Evolutionary conservation across 495 filamentous ascomycete species (phyloP), one percentile per base, ranked within the genome.

Genomic region (Glarea lozoyensis): DNA sequence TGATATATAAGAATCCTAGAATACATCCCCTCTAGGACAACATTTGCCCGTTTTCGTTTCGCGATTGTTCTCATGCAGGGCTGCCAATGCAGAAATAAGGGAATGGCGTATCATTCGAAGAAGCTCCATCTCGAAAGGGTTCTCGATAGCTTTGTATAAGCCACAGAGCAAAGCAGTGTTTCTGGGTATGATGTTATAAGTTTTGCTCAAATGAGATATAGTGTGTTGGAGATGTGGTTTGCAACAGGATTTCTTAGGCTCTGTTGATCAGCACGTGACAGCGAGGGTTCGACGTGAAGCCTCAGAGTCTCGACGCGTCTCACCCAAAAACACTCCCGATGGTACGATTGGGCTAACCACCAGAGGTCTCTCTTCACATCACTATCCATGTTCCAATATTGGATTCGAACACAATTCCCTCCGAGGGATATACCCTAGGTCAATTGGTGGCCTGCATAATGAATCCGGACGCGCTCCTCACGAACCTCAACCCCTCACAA

Each of bases 401-500:
- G n/a, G 7, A 7, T 7, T 7, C n/a, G 7, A 29, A n/a, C 25
- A 29, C n/a, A n/a, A n/a, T n/a, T 7, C 25, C n/a, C 7, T 29
- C n/a, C 25, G 7, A n/a, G 25, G 25, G 25, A 7, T n/a, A 29
- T 7, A 29, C n/a, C 25, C 25, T n/a, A 29, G 7, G 25, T n/a
- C 25, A 7, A 29, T 7, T n/a, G 25, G 35, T 19, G 35, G 25
- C 22, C 10, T 29, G 30, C 25, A 42, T 31, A 22, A 56, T 56
- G 53, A 33, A 37, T 27, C 16, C 31, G 9, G 49, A 53, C 40
- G 46, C 21, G 18, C 21, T 89, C 36, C 71, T 96, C 36, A 58
- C 76, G 55, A 85, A 82, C 27, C 76, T 99, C 32, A 99, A 99
- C 62, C 54, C 62, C 25, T 86, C 87, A 2, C 93, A 99, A 59